Percentiles rank a stretch among this genome's conserved stretches.
phyloP scores from a whole-genome alignment of 805 yeast genomes.

The Maudiozyma pseudohumilis region DNA sequence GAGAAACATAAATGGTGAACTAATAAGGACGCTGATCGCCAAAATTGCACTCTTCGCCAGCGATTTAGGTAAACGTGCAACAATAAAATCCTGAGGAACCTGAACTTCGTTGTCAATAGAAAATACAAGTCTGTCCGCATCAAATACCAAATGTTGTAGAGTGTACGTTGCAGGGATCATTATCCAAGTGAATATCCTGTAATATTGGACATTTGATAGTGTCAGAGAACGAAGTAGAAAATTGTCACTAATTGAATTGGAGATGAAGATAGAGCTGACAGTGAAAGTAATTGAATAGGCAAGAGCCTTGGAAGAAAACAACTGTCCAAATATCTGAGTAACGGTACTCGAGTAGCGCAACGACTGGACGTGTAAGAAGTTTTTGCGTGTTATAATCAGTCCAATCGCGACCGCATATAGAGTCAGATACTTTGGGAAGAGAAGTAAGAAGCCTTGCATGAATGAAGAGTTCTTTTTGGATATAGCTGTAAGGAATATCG shows the following conservation, averaged over 20 bases:
- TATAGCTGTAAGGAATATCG: slow-evolving; percentile 17
- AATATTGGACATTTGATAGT: slow-evolving; percentile 1
- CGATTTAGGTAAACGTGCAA: slow-evolving; percentile 22
- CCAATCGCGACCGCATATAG: slow-evolving; percentile 26
- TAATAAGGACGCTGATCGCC: slow-evolving; percentile 11
- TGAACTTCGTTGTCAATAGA: slow-evolving; percentile 31
- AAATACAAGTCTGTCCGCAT: slow-evolving; percentile 45
- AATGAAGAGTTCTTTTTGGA: slow-evolving; percentile 16
- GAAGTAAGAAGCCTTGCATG: slow-evolving; percentile 16
- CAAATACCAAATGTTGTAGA: slow-evolving; percentile 41
- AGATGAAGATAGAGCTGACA: slow-evolving; percentile 17
- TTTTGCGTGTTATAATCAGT: slow-evolving; percentile 33
- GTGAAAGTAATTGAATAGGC: slow-evolving; percentile 15
- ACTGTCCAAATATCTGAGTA: slow-evolving; percentile 17
- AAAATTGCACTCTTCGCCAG: slow-evolving; percentile 28
- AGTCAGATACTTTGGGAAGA: slow-evolving; percentile 23
- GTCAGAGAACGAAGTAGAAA: slow-evolving; percentile 7
- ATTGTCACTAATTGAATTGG: slow-evolving; percentile 19
- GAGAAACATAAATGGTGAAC: slow-evolving; percentile 20
- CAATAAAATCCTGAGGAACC: slow-evolving; percentile 30
- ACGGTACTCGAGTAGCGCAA: slow-evolving; percentile 21
- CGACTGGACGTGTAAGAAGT: slow-evolving; percentile 32
- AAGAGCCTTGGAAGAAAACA: slow-evolving; percentile 27
- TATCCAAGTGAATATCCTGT: slow-evolving; percentile 26
- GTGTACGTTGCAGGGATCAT: slow-evolving; percentile 39